Evolutionary conservation across 164 flowering plant species (phyloP).

Genomic region (Kingdonia uniflora): DNA sequence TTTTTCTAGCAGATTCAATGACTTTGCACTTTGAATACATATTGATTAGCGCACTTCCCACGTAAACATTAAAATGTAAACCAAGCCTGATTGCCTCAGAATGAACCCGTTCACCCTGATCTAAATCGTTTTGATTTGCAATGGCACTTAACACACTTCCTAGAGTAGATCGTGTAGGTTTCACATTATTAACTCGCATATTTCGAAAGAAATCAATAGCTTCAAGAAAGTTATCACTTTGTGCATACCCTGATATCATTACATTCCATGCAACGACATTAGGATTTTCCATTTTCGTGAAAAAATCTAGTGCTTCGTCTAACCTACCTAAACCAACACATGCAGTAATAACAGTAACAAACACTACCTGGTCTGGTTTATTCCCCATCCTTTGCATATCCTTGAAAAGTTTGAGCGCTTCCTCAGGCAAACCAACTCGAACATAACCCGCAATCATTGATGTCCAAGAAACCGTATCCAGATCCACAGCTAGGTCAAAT

Average conservation of each 20-base stretch:
- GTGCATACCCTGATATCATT: constrained; percentile 78
- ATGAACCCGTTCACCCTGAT: constrained; percentile 62
- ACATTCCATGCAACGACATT: constrained; percentile 88
- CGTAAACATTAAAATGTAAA: constrained; percentile 58
- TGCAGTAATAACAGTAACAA: constrained; percentile 56
- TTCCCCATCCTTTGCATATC: constrained; percentile 36
- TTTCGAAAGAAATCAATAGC: constrained; percentile 40
- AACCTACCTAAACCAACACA: constrained; percentile 48
- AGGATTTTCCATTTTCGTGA: constrained; percentile 43
- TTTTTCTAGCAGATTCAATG: constrained; percentile 49
- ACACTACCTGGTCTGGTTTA: constrained; percentile 59
- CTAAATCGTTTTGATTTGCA: constrained; percentile 39
- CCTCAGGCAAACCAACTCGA: constrained; percentile 43
- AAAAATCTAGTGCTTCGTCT: constrained; percentile 43
- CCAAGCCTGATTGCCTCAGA: constrained; percentile 65
- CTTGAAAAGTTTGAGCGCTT: constrained; percentile 46
- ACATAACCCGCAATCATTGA: constrained; percentile 67
- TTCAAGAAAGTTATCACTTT: constrained; percentile 46
- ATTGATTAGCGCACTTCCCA: constrained; percentile 73
- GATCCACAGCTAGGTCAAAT: constrained; percentile 41
- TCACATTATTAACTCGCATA: constrained; percentile 45
- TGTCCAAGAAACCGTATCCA: constrained; percentile 76
- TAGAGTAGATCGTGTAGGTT: constrained; percentile 68
- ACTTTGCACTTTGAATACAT: constrained; percentile 73
- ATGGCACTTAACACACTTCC: constrained; percentile 83